Evolutionary conservation across 2,329 filamentous ascomycete genomes (phyloP).

Genomic region (Aureobasidium leucospermi): DNA sequence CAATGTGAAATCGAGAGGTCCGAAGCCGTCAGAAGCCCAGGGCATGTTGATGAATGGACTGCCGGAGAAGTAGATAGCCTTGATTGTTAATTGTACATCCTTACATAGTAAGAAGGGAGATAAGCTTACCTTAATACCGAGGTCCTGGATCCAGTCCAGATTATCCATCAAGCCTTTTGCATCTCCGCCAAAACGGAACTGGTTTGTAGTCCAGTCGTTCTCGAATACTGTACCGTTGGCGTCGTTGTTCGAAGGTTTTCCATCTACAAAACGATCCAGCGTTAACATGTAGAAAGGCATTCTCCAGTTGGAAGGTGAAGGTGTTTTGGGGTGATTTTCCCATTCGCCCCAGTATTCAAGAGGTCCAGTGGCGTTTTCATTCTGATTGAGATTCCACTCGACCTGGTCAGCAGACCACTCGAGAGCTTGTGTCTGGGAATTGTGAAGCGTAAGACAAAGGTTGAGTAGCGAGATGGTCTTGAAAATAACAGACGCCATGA

Average conservation of each 20-base stretch:
- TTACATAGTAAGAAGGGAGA: neutral
- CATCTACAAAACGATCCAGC: conserved; percentile 57
- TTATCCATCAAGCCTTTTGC: conserved; percentile 50
- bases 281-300: conserved; percentile 60
- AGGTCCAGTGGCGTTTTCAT: conserved; percentile 46
- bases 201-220: conserved; percentile 51
- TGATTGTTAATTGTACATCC: neutral
- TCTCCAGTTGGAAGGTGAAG: conserved; percentile 56
- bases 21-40: conserved; percentile 56
- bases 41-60: conserved; percentile 57
- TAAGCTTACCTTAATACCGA: conserved; percentile 48
- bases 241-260: conserved; percentile 58
- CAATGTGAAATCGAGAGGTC: conserved; percentile 53
- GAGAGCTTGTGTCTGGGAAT: neutral
- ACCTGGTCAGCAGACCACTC: neutral
- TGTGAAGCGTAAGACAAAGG: neutral
- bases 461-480: neutral
- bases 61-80: conserved; percentile 51
- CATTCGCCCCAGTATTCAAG: conserved; percentile 53
- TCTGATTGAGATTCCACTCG: conserved; percentile 50
- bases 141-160: conserved; percentile 56
- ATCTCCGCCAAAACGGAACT: conserved; percentile 58
- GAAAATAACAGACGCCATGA: neutral
- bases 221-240: conserved; percentile 54
- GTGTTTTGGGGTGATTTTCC: conserved; percentile 44